phyloP scores from a whole-genome alignment of 192 early-diverging fungal species.

The Backusella tuberculispora region DNA sequence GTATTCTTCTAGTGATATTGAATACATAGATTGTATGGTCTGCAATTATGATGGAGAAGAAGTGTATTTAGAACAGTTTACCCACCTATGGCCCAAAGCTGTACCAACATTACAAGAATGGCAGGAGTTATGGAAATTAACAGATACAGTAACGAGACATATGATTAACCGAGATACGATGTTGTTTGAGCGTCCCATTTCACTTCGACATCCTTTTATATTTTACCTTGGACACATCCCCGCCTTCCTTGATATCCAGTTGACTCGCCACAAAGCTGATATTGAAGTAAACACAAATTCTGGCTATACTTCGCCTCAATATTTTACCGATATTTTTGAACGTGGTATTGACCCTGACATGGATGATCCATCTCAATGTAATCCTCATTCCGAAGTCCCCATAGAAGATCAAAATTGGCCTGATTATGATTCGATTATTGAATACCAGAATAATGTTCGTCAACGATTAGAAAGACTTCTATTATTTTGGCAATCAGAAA shows the following conservation, averaged over 20 bases:
- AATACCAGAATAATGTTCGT: conserved; percentile 69
- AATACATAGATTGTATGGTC: background rate
- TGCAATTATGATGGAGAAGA: background rate
- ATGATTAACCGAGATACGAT: conserved; percentile 61
- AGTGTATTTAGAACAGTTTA: background rate
- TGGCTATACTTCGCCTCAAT: conserved; percentile 55
- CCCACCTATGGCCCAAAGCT: conserved; percentile 14
- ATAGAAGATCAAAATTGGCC: conserved; percentile 69
- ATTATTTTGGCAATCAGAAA: conserved; percentile 26
- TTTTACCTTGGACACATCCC: conserved; percentile 92
- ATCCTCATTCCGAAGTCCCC: conserved; percentile 76
- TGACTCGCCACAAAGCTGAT: conserved; percentile 43
- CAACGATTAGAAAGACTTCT: conserved; percentile 55
- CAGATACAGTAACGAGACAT: conserved; percentile 70
- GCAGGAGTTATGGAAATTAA: conserved; percentile 78
- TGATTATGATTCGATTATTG: conserved; percentile 59
- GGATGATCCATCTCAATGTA: conserved; percentile 71
- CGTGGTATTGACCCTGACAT: conserved; percentile 93
- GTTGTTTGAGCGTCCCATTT: conserved; percentile 74
- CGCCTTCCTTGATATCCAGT: conserved; percentile 67
- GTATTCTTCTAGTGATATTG: background rate
- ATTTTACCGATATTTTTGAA: conserved; percentile 85
- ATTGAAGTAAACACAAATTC: conserved; percentile 3
- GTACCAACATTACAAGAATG: conserved; percentile 75
- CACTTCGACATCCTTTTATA: conserved; percentile 84